Evolutionary conservation across 202 grass and related monocot species (phyloP).

Genomic region (Sporobolus alterniflorus): DNA sequence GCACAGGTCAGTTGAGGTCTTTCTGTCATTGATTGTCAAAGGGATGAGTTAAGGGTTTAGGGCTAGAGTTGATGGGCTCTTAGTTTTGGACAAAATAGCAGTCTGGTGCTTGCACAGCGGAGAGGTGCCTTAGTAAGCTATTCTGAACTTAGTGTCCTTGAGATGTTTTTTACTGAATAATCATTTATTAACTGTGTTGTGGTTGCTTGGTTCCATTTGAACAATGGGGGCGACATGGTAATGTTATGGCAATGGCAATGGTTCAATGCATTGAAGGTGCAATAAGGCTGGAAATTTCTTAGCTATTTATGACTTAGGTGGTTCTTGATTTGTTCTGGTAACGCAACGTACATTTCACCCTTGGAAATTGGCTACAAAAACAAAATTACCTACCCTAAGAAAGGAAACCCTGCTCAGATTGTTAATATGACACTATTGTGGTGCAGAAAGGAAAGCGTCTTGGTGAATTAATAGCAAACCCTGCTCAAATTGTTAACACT

Average conservation of each 20-base stretch:
- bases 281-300: neutral
- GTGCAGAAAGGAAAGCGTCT: conserved; percentile 8
- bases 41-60: neutral
- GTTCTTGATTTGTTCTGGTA: conserved; percentile 3
- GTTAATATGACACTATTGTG: neutral
- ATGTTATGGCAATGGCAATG: neutral
- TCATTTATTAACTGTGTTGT: neutral
- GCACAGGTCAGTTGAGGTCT: neutral
- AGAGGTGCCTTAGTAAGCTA: neutral
- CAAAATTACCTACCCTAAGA: neutral
- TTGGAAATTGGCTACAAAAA: conserved; percentile 8
- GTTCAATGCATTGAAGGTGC: neutral
- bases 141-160: neutral
- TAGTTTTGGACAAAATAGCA: neutral
- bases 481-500: neutral
- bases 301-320: neutral
- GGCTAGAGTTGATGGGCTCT: neutral
- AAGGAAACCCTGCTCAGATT: no score
- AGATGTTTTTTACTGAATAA: neutral
- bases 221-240: neutral
- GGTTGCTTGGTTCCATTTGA: neutral
- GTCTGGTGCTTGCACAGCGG: neutral
- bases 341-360: neutral
- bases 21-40: neutral
- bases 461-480: neutral